Evolutionary conservation across 305 asterid genomes (phyloP).

Genomic region (Ilex paraguariensis): DNA sequence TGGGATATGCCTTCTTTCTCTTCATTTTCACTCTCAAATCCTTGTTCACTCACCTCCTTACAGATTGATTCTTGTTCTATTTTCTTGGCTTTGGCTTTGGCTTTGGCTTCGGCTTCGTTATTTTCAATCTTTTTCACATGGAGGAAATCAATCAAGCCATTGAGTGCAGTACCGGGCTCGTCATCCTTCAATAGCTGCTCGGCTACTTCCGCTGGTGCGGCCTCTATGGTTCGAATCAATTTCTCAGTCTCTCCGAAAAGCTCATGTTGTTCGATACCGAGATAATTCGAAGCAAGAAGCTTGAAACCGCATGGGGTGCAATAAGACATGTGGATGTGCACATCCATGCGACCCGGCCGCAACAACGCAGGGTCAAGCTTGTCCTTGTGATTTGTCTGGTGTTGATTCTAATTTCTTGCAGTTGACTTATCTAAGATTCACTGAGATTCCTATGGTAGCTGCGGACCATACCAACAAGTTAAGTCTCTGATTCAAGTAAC

Average conservation of each 20-base stretch:
- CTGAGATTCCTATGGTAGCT: too few relatives aligned
- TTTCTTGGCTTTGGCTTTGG: constrained; percentile 21
- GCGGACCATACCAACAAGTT: too few relatives aligned
- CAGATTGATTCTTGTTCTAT: constrained; percentile 9
- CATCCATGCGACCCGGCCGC: constrained; percentile 53
- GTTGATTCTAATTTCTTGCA: too few relatives aligned
- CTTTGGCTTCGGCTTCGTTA: too few relatives aligned
- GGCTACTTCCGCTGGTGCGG: constrained; percentile 68
- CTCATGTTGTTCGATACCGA: constrained; percentile 14
- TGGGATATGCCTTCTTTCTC: not conserved
- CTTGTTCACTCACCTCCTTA: too few relatives aligned
- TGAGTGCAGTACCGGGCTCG: constrained; percentile 28
- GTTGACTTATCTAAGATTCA: too few relatives aligned
- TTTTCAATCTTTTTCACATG: constrained; percentile 18
- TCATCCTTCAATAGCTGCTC: constrained; percentile 50
- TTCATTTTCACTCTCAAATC: not conserved
- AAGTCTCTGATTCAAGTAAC: too few relatives aligned
- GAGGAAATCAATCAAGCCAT: constrained; percentile 42
- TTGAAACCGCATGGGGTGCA: constrained; percentile 39
- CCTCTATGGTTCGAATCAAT: constrained; percentile 22
- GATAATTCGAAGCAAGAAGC: constrained; percentile 27
- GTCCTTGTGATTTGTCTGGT: constrained; percentile 49
- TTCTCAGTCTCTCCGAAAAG: constrained; percentile 31
- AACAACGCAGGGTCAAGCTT: constrained; percentile 49
- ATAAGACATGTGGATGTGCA: constrained; percentile 50